Base-by-base conservation (phyloP, 192 early-diverging fungal genomes). In the Rhizophagus clarus region DNA sequence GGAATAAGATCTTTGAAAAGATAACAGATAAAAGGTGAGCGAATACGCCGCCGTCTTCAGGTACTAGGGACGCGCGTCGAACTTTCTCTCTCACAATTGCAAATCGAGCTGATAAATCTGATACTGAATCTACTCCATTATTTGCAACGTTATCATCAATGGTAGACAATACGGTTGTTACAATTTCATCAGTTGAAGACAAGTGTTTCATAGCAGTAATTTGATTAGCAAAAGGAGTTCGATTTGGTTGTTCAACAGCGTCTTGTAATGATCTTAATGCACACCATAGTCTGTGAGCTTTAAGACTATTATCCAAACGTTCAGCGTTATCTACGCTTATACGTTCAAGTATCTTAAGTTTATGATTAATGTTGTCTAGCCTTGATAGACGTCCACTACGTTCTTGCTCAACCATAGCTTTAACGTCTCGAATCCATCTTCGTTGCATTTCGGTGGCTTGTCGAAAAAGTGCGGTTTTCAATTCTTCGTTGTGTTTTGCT, bases 321-420 rank as follows among this genome's bases (percentile, higher is more conserved):
- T 93, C 91, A 11, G 91, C 92, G 71, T 92, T 93, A 29, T 92
- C 84, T 66, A 93, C 78, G 6, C 89, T 85, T 77, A 93, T 85
- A 64, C 88, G 83, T 73, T 93, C 92, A 32, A 99, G 88, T 51
- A 92, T 85, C 80, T 92, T 92, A 31, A 96, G 83, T 81, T 95
- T 94, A 26, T 91, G 81, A 74, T 89, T 89, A 64, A 99, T 89
- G 69, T 94, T 89, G 82, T 97, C 95, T 61, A 99, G 82, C 49
- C 92, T 88, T 10, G 94, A 95, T 75, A 99, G 85, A 22, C 97
- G 93, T 20, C 95, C 95, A 26, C 90, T 91, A 74, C 97, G 93
- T 87, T 99, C 97, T 64, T 93, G 87, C 76, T 99, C 97, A 34
- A 99, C 93, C 40, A 92, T 86, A 26, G 86, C 84, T 71, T 91